Conservation (phyloP, 148 eudicot species). For the Vaccinium corymbosum region DNA sequence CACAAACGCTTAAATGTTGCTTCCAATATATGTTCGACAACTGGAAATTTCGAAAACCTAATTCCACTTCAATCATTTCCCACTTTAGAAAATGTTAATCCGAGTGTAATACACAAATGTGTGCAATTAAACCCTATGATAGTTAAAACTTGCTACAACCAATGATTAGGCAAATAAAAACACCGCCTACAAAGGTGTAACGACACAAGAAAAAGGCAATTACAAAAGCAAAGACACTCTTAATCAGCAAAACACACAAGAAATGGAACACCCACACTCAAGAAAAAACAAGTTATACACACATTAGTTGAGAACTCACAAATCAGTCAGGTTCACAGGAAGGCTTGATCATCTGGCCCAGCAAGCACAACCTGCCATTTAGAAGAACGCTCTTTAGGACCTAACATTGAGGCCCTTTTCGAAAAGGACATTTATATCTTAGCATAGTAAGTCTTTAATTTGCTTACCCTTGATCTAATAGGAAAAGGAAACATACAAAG, state of each 20-base stretch:
- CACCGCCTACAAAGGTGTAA: slow-evolving; percentile 62
- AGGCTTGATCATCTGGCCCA: slow-evolving; percentile 73
- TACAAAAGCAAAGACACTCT: slow-evolving; percentile 27
- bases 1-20: background rate
- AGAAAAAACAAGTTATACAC: slow-evolving; percentile 31
- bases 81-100: background rate
- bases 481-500: background rate
- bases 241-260: slow-evolving; percentile 37
- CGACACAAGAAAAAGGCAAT: slow-evolving; percentile 16
- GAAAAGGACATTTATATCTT: background rate
- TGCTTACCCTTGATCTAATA: background rate
- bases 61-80: background rate
- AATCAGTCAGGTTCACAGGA: slow-evolving; percentile 37
- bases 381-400: background rate
- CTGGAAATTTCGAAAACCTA: background rate
- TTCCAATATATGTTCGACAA: background rate
- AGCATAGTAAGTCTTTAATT: background rate
- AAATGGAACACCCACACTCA: slow-evolving; percentile 39
- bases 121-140: slow-evolving; percentile 16
- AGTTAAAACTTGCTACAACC: slow-evolving; percentile 39
- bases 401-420: background rate
- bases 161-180: slow-evolving; percentile 72
- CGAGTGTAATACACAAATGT: background rate
- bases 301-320: slow-evolving; percentile 21
- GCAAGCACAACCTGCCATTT: slow-evolving; percentile 57